Conservation (phyloP, 148 eudicot genomes). For the Limonium bicolor region DNA sequence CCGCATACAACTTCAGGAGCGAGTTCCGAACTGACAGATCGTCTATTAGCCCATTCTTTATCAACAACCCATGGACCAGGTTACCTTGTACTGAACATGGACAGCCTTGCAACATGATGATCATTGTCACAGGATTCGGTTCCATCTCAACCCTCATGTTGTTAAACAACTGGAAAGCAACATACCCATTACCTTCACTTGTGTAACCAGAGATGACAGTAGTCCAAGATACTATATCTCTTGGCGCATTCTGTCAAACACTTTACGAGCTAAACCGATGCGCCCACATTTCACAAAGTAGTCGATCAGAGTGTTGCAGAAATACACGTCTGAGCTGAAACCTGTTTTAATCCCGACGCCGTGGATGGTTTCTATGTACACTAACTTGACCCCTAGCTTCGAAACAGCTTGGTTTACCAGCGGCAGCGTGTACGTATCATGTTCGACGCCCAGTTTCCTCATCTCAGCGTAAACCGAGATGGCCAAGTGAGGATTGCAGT, state of each 20-base stretch:
- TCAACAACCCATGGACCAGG: slow-evolving; percentile 29
- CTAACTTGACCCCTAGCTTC: slow-evolving; percentile 8
- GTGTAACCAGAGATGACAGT: slow-evolving; percentile 33
- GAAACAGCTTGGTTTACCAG: slow-evolving; percentile 13
- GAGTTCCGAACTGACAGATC: slow-evolving; percentile 29
- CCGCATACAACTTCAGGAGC: slow-evolving; percentile 26
- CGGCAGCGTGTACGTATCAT: slow-evolving; percentile 19
- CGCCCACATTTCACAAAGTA: slow-evolving; percentile 17
- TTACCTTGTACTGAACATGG: slow-evolving; percentile 19
- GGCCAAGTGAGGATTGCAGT: slow-evolving; percentile 12
- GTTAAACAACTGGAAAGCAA: slow-evolving; percentile 18
- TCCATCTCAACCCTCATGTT: slow-evolving; percentile 20
- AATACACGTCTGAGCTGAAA: slow-evolving; percentile 17
- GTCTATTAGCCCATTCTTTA: slow-evolving; percentile 19
- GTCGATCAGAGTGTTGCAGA: slow-evolving; percentile 36
- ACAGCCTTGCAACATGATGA: slow-evolving; percentile 27
- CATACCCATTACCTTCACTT: slow-evolving; percentile 11
- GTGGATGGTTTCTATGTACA: slow-evolving; percentile 10
- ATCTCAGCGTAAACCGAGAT: slow-evolving; percentile 12
- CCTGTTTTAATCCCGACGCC: slow-evolving; percentile 17
- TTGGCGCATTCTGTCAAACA: slow-evolving; percentile 55
- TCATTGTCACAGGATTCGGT: slow-evolving; percentile 35
- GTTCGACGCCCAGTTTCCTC: slow-evolving; percentile 14
- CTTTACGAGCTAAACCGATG: slow-evolving; percentile 2
- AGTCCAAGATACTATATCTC: slow-evolving; percentile 63